Conservation (phyloP, 768 basidiomycete genomes). For the Paxillus ammoniavirescens region DNA sequence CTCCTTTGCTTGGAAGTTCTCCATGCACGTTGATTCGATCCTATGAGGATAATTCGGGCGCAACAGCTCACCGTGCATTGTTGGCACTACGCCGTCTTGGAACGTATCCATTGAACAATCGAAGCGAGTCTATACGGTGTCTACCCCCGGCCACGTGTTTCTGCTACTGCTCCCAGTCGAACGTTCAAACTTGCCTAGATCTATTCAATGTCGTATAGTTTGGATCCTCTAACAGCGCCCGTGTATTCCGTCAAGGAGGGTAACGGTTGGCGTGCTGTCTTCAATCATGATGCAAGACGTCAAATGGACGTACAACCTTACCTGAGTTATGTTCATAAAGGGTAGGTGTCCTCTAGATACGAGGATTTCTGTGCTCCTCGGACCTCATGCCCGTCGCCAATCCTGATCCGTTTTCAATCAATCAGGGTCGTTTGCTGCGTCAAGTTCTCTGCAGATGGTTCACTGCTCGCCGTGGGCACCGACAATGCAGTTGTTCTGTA, state of each 20-base stretch:
- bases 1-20: neutral
- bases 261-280: conserved; percentile 51
- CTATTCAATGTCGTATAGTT: conserved; percentile 19
- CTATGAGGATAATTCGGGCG: neutral
- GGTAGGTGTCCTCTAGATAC: conserved; percentile 46
- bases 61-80: neutral
- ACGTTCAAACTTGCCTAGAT: neutral
- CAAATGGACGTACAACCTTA: conserved; percentile 54
- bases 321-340: conserved; percentile 79
- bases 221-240: conserved; percentile 30
- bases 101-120: neutral
- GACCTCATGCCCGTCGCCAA: conserved; percentile 5
- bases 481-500: conserved; percentile 32
- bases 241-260: conserved; percentile 43
- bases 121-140: conserved; percentile 1
- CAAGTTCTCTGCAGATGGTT: conserved; percentile 31
- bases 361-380: conserved; percentile 5
- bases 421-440: conserved; percentile 31
- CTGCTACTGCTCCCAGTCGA: conserved; percentile 8
- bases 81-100: neutral
- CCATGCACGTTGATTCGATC: neutral
- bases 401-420: neutral
- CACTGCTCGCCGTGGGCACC: conserved; percentile 31
- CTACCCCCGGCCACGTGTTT: neutral
- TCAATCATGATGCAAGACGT: conserved; percentile 47